Base-by-base conservation (phyloP, 2,329 filamentous ascomycete species). In the Ophiostoma angusticollis region DNA sequence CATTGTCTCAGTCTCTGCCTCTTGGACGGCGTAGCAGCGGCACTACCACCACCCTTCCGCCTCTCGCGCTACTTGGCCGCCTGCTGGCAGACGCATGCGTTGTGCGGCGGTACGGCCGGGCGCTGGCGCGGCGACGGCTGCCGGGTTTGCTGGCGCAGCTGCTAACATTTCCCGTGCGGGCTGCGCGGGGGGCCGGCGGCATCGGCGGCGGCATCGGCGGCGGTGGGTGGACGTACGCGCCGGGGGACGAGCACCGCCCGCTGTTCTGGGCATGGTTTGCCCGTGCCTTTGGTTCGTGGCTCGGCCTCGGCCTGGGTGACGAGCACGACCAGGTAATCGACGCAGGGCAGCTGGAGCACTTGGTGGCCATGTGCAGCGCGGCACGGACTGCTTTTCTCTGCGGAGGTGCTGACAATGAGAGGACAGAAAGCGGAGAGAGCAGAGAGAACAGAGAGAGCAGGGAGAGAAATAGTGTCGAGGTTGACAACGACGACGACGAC, bases 201-300 rank as follows among this genome's bases (percentile, higher is more conserved):
- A 21, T 29, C 28, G 35, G 33, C 6, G n/a, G 13, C 3, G 29
- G 23, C 19, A 28, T 34, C 17, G 29, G 24, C 22, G 23, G 38
- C 16, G 30, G 39, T 18, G n/a, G n/a, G n/a, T n/a, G n/a, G n/a
- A n/a, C n/a, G n/a, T 41, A 34, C 30, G 18, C 18, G n/a, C 34
- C 34, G 2, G 39, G 34, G 1, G 34, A 37, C n/a, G 39, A 41
- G 24, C 18, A 24, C 24, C 21, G 32, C 17, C 36, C 31, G 9
- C 35, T n/a, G 3, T 42, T 42, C n/a, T 39, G 40, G 40, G 14
- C 14, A 5, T 28, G 27, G 3, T 39, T 35, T 35, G 35, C 35
- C 9, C 27, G 1, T 0, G 32, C 31, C 4, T 35, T 42, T 19
- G 16, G 21, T 5, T 19, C 22, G 22, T 41, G 34, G 39, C 18